phyloP scores from a whole-genome alignment of 768 basidiomycete genomes.

The Hypsizygus marmoreus region DNA sequence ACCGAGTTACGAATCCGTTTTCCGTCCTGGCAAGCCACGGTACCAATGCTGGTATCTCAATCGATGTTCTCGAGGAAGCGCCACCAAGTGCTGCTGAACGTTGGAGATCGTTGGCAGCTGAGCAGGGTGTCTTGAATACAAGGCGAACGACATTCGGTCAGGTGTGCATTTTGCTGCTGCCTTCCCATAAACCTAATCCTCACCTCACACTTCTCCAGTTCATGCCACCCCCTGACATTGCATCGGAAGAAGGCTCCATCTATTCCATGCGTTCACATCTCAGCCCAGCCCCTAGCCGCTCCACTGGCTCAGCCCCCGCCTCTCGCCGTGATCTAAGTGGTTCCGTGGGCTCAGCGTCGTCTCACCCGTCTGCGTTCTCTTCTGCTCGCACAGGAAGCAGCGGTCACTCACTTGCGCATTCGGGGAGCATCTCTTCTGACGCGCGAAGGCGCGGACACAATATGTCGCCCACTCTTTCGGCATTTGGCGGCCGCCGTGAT shows the following conservation, averaged over 20 bases:
- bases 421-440: constrained; percentile 57
- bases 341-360: constrained; percentile 55
- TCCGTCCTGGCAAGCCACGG: constrained; percentile 22
- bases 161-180: constrained; percentile 40
- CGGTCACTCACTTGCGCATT: constrained; percentile 44
- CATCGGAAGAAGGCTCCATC: constrained; percentile 67
- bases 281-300: constrained; percentile 45
- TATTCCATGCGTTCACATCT: constrained; percentile 64
- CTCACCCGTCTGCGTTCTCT: constrained; percentile 51
- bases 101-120: constrained; percentile 59
- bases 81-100: constrained; percentile 63
- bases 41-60: constrained; percentile 37
- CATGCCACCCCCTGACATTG: constrained; percentile 38
- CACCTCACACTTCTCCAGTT: constrained; percentile 33
- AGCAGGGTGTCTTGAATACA: constrained; percentile 24
- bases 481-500: constrained; percentile 43
- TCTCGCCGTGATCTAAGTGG: constrained; percentile 44
- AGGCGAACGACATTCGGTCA: constrained; percentile 57
- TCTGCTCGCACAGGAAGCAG: constrained; percentile 35
- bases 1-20: no score
- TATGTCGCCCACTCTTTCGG: constrained; percentile 52
- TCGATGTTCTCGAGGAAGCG: constrained; percentile 69
- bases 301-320: constrained; percentile 55
- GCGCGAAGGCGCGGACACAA: constrained; percentile 38
- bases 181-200: constrained; percentile 15